Evolutionary conservation across 345 rosid species (phyloP).

Genomic region (Aquilaria malaccensis): DNA sequence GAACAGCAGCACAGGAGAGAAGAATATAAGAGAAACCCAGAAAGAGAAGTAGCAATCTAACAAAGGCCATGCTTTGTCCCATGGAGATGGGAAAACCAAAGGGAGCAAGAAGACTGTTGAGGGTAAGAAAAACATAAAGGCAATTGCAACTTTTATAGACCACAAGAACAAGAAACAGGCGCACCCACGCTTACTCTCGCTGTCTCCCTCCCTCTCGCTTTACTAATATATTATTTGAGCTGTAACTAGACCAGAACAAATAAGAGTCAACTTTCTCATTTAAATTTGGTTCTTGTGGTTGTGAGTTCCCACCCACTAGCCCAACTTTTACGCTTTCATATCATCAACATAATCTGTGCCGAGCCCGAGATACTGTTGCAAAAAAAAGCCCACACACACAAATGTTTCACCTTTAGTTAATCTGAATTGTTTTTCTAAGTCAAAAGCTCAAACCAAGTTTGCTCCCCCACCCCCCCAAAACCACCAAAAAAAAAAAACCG

Average conservation of each 20-base stretch:
- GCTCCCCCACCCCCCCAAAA: too few relatives aligned
- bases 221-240: too few relatives aligned
- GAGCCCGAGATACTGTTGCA: background rate
- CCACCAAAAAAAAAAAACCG: too few relatives aligned
- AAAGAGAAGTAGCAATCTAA: conserved; percentile 21
- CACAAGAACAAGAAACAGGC: background rate
- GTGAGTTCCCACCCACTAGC: conserved; percentile 29
- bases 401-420: background rate
- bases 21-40: conserved; percentile 27
- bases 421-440: too few relatives aligned
- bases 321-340: conserved; percentile 23
- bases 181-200: too few relatives aligned
- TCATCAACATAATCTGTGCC: conserved; percentile 10
- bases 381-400: background rate
- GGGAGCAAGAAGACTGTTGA: conserved; percentile 6
- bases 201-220: too few relatives aligned
- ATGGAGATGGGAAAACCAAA: background rate
- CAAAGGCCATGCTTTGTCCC: conserved; percentile 12
- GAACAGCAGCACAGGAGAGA: conserved; percentile 23
- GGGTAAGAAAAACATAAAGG: conserved; percentile 6
- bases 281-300: conserved; percentile 12
- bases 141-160: conserved; percentile 15
- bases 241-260: background rate
- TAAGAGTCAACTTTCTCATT: conserved; percentile 29
- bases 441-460: too few relatives aligned